Percentiles rank a stretch among this genome's conserved stretches.
Evolutionary conservation across 345 rosid species (phyloP).

Genomic region (Cardamine resedifolia): DNA sequence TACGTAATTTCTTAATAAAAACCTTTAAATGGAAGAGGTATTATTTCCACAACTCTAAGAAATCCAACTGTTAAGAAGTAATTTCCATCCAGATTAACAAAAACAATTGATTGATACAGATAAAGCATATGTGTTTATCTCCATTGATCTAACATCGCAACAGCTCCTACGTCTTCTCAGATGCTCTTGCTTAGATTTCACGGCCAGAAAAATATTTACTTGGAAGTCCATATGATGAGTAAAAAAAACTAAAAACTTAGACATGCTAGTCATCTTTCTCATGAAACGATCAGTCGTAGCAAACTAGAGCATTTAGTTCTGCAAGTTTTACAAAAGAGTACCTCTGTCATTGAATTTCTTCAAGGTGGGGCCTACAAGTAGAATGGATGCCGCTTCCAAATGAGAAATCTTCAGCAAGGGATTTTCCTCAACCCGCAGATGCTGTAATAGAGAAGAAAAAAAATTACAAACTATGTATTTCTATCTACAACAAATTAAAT

Average conservation of each 20-base stretch:
- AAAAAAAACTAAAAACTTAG: no score
- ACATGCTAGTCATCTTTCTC: conserved; percentile 10
- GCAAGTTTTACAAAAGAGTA: conserved; percentile 31
- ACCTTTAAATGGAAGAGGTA: background rate
- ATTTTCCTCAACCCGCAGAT: conserved; percentile 97
- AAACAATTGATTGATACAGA: no score
- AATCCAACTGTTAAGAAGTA: no score
- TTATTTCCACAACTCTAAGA: no score
- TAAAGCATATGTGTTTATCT: no score
- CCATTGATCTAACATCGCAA: conserved; percentile 8
- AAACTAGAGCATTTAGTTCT: conserved; percentile 10
- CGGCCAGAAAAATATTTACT: conserved; percentile 1
- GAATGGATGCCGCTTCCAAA: conserved; percentile 88
- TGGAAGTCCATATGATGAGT: conserved; percentile 13
- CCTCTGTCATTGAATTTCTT: conserved; percentile 99
- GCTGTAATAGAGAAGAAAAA: conserved; percentile 47
- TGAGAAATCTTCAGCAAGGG: conserved; percentile 92
- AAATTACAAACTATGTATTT: background rate
- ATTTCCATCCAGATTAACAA: no score
- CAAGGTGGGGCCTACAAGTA: conserved; percentile 94
- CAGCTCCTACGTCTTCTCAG: conserved; percentile 8
- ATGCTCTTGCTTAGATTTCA: background rate
- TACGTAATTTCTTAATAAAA: background rate
- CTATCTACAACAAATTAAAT: background rate
- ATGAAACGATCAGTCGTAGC: background rate